Evolutionary conservation across 106 monocot species (phyloP), one percentile per base, ranked within the genome.

Genomic region (Dactylorhiza incarnata): DNA sequence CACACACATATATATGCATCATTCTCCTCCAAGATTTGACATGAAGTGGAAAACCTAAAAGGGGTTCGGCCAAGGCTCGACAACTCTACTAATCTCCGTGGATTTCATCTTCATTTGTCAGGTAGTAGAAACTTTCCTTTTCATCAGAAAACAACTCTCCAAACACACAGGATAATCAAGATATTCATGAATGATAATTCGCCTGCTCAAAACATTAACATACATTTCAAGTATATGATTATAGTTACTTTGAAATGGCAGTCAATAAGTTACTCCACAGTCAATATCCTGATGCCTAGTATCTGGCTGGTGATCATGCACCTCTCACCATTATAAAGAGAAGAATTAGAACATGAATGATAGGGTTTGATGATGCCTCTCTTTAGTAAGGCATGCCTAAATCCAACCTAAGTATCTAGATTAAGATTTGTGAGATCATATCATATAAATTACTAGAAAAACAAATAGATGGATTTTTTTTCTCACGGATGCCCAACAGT

Each of bases 171-270:
- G 61, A 5, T 3, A 52, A 9, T 65, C 11, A 29, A 29, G 29
- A 65, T 65, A 24, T 65, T 65, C 65, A 65, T 29, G 29, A 65
- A 65, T 29, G 26, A 29, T 9, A 12, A 25, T 65, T 65, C 65
- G 37, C 65, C 65, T 61, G 10, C 1, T 24, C 65, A 19, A 52
- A 12, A 29, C 12, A 19, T 26, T 26, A 7, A 65, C 24, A 29
- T 29, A 65, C 24, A 29, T 19, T 4, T 58, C 20, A 22, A 19
- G 20, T 20, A 58, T n/a, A n/a, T 58, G 20, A 22, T 58, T 20
- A 58, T 58, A 58, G 22, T 58, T 20, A 58, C 22, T 19, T 58
- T 58, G n/a, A 58, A 58, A 58, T 58, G 58, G n/a, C 58, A 58
- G 20, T n/a, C 7, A n/a, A 20, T 12, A 20, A 58, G 19, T 20